Conservation (phyloP, 768 basidiomycete genomes). For the Hydnomerulius pinastri region DNA sequence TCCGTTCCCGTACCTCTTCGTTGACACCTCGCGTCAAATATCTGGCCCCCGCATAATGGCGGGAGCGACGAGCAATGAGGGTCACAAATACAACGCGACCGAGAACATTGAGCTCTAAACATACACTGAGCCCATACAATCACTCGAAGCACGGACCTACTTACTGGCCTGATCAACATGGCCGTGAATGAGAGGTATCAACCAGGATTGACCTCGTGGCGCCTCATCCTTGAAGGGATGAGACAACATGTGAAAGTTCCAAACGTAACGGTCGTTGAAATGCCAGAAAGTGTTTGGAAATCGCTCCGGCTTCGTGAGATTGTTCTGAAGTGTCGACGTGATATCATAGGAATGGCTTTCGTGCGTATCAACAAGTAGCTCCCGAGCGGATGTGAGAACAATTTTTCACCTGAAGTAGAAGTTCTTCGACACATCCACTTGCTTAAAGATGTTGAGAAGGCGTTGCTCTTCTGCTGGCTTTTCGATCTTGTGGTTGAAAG, state of each 20-base stretch:
- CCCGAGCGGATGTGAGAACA: not conserved
- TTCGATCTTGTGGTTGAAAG: slow-evolving; percentile 80
- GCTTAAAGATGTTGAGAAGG: slow-evolving; percentile 88
- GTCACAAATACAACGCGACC: slow-evolving; percentile 91
- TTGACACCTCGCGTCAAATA: slow-evolving; percentile 95
- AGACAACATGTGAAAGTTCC: slow-evolving; percentile 90
- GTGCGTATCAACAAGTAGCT: not conserved
- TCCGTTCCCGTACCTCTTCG: slow-evolving; percentile 61
- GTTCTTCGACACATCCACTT: slow-evolving; percentile 98
- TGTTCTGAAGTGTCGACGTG: slow-evolving; percentile 93
- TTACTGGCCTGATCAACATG: slow-evolving; percentile 98
- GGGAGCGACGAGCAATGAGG: slow-evolving; percentile 90
- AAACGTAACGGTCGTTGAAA: slow-evolving; percentile 88
- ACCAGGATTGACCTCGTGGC: slow-evolving; percentile 67
- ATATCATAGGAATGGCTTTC: slow-evolving; percentile 92
- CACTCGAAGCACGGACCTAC: slow-evolving; percentile 30
- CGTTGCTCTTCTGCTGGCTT: slow-evolving; percentile 88
- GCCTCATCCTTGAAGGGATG: slow-evolving; percentile 56
- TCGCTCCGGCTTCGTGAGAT: slow-evolving; percentile 65
- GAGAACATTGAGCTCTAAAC: slow-evolving; percentile 82
- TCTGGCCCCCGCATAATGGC: slow-evolving; percentile 94
- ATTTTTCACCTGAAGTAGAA: slow-evolving; percentile 98
- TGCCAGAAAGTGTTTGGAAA: slow-evolving; percentile 51
- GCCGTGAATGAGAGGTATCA: slow-evolving; percentile 90
- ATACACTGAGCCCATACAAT: not conserved